Evolutionary conservation across 139 green algal genomes (phyloP).

Genomic region (Chlamydomonas urium): DNA sequence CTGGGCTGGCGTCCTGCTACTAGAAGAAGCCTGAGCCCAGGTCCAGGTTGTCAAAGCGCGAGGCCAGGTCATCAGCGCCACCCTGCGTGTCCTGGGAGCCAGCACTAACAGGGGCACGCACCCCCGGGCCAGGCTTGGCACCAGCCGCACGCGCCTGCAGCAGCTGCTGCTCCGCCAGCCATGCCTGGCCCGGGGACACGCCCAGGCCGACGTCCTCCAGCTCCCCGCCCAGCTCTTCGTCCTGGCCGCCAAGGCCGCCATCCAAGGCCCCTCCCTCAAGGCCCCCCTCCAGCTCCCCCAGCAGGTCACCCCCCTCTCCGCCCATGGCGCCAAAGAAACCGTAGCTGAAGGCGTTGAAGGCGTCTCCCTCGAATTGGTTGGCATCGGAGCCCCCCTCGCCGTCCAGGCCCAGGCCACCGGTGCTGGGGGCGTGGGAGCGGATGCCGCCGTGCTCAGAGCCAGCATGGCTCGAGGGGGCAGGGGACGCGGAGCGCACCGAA

Average conservation of each 20-base stretch:
- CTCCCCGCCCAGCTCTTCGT: neutral
- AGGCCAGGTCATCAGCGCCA: slow-evolving; percentile 28
- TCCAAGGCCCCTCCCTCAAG: neutral
- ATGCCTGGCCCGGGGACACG: neutral
- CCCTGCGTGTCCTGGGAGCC: slow-evolving; percentile 15
- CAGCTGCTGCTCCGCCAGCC: neutral
- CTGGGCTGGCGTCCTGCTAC: too few species aligned
- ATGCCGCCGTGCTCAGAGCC: neutral
- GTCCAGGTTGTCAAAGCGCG: slow-evolving; percentile 37
- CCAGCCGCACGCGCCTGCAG: slow-evolving; percentile 18
- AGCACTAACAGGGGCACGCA: neutral
- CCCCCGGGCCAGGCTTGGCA: neutral
- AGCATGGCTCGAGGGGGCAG: neutral
- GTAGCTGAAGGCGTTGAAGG: slow-evolving; percentile 42
- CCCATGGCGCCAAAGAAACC: slow-evolving; percentile 40
- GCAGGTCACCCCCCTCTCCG: slow-evolving; percentile 22
- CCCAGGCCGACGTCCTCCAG: neutral
- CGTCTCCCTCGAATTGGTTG: neutral
- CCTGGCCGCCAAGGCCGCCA: neutral
- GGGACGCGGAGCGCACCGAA: neutral
- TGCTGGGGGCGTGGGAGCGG: neutral
- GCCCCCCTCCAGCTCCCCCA: slow-evolving; percentile 22
- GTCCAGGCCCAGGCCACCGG: neutral
- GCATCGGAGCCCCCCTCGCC: neutral
- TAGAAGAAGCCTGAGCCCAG: slow-evolving; percentile 39